Evolutionary conservation across 768 basidiomycete species (phyloP), one percentile per base, ranked within the genome.

Genomic region (Tephrocybe sp.): DNA sequence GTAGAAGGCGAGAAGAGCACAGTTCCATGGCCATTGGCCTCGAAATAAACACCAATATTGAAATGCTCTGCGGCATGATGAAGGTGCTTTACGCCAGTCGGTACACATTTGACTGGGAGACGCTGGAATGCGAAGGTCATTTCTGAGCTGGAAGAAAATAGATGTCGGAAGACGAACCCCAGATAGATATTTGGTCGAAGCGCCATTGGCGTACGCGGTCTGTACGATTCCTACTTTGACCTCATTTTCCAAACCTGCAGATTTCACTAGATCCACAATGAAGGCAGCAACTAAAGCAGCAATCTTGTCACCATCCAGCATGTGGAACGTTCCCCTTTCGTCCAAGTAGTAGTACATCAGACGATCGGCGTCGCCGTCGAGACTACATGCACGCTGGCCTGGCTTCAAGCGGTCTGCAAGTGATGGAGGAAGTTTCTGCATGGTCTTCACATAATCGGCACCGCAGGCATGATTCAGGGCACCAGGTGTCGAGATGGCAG

Each of bases 221-320:
- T 99, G 97, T 10, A 99, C 94, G 16, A 97, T 89, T 25, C 97
- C 97, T 22, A 97, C 88, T 64, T 87, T 82, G 55, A 97, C 69
- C 41, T 80, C 71, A 19, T 77, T 74, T 19, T 91, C 88, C 34
- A 98, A 72, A 16, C 91, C 92, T 15, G 94, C 84, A 29, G 82
- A 78, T 64, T 85, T 89, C 57, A 95, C 88, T 12, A 95, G 79
- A 49, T 93, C 92, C 29, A 91, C 84, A 54, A 99, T 86, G 72
- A 93, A 97, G 22, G 90, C 85, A 9, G 97, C 92, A 19, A 92
- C 92, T 29, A 99, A 77, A 0, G 88, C 85, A 3, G 97, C 91
- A 50, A 98, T 98, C 78, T 98, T 99, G 72, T 99, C 97, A 10
- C 97, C 97, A 57, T 99, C 97, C 34, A 99, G 79, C 80, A 99